These are phyloP conservation scores for Pseudogymnoascus sp. DNA, from an alignment of 2,329 filamentous ascomycete species.

Conservation along the genomic window DNA sequence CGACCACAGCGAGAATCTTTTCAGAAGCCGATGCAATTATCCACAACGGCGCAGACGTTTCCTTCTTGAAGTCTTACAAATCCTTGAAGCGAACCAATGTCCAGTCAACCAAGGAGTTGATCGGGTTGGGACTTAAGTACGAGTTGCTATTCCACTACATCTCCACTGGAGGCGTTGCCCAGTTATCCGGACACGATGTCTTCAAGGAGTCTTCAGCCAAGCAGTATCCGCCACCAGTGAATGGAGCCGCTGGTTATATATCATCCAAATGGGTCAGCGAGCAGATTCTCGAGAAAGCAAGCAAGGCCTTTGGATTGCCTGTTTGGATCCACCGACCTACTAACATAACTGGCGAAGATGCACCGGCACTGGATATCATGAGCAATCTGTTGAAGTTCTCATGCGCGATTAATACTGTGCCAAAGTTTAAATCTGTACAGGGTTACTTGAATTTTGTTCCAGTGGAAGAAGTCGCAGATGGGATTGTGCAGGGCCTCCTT, in stretches of 20 bases:
- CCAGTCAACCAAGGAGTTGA: slow-evolving; percentile 29
- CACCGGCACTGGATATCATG: slow-evolving; percentile 13
- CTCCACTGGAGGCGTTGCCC: slow-evolving; percentile 27
- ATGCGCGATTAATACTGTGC: not conserved
- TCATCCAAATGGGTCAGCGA: slow-evolving; percentile 33
- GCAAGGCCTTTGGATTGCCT: slow-evolving; percentile 14
- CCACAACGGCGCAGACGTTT: slow-evolving; percentile 42
- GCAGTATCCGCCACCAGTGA: slow-evolving; percentile 15
- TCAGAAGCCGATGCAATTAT: slow-evolving; percentile 40
- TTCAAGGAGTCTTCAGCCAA: slow-evolving; percentile 12
- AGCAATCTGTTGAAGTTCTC: slow-evolving; percentile 11
- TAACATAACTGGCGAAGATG: slow-evolving; percentile 13
- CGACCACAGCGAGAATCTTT: slow-evolving; percentile 26
- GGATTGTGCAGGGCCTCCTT: slow-evolving; percentile 6
- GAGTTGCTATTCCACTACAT: slow-evolving; percentile 33
- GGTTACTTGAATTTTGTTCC: slow-evolving; percentile 10
- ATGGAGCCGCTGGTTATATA: slow-evolving; percentile 29
- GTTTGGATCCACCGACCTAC: slow-evolving; percentile 28
- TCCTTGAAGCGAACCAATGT: slow-evolving; percentile 32
- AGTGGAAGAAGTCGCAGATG: slow-evolving; percentile 3
- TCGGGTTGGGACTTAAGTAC: slow-evolving; percentile 25
- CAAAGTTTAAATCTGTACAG: slow-evolving; percentile 6
- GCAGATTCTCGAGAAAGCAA: slow-evolving; percentile 25
- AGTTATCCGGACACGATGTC: slow-evolving; percentile 6
- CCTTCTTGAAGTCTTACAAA: slow-evolving; percentile 33